A percentile compares a stretch with the other conserved stretches of the same genome.
phyloP scores from a whole-genome alignment of 768 basidiomycete genomes.

The Trametes coccinea region DNA sequence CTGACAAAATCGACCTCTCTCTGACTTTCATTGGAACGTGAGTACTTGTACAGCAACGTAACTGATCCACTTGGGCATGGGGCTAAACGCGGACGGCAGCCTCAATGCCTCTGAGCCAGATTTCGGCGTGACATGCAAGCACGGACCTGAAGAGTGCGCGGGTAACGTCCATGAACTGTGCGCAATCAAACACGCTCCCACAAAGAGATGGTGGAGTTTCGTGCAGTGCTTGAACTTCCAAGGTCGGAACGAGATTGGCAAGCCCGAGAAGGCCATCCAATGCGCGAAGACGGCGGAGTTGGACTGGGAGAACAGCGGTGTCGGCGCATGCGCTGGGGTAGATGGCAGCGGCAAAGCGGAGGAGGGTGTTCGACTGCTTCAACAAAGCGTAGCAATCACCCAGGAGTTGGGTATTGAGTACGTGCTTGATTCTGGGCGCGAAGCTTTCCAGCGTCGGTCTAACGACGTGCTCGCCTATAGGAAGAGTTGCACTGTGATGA shows the following conservation, averaged over 20 bases:
- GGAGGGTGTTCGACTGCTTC: constrained; percentile 67
- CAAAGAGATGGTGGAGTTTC: constrained; percentile 78
- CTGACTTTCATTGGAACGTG: constrained; percentile 77
- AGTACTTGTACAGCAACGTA: constrained; percentile 29
- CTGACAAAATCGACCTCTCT: constrained; percentile 64
- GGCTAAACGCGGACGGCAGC: constrained; percentile 37
- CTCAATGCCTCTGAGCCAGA: constrained; percentile 61
- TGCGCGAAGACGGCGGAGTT: constrained; percentile 68
- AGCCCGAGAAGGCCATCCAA: constrained; percentile 56
- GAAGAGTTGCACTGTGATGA: constrained; percentile 87
- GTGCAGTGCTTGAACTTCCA: constrained; percentile 78
- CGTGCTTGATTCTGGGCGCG: constrained; percentile 19
- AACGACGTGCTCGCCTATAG: constrained; percentile 35
- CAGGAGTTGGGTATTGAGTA: constrained; percentile 58
- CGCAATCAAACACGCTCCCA: constrained; percentile 57
- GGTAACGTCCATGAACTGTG: constrained; percentile 92
- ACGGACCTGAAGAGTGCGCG: constrained; percentile 79
- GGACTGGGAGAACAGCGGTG: constrained; percentile 64
- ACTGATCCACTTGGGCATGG: not conserved
- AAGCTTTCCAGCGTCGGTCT: not conserved
- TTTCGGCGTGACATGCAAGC: constrained; percentile 81
- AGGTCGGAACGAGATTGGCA: constrained; percentile 64
- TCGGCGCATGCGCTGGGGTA: constrained; percentile 58
- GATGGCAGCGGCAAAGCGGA: constrained; percentile 61
- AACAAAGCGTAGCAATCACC: constrained; percentile 53